A percentile compares a stretch with the other conserved stretches of the same genome.
Conservation (phyloP, 441 rosid genomes). For the Pelargonium citronellum region DNA sequence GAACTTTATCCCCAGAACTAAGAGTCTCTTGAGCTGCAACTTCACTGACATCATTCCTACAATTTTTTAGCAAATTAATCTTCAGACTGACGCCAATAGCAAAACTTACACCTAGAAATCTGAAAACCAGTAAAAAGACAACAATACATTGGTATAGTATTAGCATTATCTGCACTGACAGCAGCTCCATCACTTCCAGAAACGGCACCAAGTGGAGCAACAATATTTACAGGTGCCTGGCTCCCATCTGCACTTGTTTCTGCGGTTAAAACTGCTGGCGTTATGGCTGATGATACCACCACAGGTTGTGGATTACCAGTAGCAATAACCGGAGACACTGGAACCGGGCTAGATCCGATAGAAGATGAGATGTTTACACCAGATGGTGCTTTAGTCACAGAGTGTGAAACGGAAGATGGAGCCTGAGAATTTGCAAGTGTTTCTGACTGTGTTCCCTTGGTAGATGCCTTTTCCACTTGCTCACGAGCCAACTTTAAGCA, state of each 20-base stretch:
- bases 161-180: conserved; percentile 24
- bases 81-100: conserved; percentile 22
- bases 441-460: conserved; percentile 36
- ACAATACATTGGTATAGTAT: conserved; percentile 39
- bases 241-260: conserved; percentile 27
- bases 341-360: conserved; percentile 37
- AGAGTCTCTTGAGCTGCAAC: conserved; percentile 29
- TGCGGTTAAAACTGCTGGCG: conserved; percentile 32
- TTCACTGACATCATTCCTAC: conserved; percentile 39
- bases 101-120: conserved; percentile 14
- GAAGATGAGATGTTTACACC: conserved; percentile 35
- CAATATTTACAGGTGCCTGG: conserved; percentile 27
- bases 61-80: conserved; percentile 22
- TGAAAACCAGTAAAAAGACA: conserved; percentile 26
- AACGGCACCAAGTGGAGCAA: conserved; percentile 25
- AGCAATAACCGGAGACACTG: conserved; percentile 32
- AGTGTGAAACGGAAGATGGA: conserved; percentile 25
- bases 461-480: conserved; percentile 37
- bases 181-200: conserved; percentile 38
- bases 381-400: conserved; percentile 34
- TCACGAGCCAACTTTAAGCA: conserved; percentile 60
- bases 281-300: conserved; percentile 27
- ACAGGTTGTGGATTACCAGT: conserved; percentile 27
- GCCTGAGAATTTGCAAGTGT: conserved; percentile 22
- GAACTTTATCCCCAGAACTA: conserved; percentile 35